Conservation (phyloP, 208 protist species). For the Leishmania aethiopica region DNA sequence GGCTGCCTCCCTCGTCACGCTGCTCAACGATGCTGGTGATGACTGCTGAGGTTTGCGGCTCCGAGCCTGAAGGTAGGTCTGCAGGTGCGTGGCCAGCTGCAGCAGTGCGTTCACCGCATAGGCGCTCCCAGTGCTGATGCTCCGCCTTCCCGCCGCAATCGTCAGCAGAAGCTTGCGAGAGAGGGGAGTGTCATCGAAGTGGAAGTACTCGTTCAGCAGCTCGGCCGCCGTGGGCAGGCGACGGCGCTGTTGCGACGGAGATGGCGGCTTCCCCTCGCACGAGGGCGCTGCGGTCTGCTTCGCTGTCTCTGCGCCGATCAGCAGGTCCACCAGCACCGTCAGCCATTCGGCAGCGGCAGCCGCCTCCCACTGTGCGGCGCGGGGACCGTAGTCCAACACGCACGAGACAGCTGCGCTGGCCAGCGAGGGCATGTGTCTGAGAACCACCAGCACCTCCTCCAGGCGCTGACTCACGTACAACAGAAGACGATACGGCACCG, state of each 20-base stretch:
- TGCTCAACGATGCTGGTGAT: neutral
- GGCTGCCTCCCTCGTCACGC: neutral
- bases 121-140: conserved; percentile 30
- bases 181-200: conserved; percentile 36
- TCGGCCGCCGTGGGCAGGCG: neutral
- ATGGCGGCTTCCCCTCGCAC: neutral
- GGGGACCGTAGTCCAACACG: conserved; percentile 50
- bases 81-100: conserved; percentile 31
- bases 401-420: conserved; percentile 58
- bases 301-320: conserved; percentile 18
- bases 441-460: conserved; percentile 44
- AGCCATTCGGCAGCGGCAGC: conserved; percentile 84
- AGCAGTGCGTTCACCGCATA: conserved; percentile 33
- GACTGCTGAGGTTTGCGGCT: neutral
- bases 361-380: conserved; percentile 64
- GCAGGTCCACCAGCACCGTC: conserved; percentile 30
- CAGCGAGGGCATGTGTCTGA: conserved; percentile 66
- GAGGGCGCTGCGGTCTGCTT: neutral
- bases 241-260: neutral
- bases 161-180: conserved; percentile 18
- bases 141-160: conserved; percentile 11
- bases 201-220: conserved; percentile 31
- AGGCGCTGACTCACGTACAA: conserved; percentile 39
- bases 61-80: conserved; percentile 18
- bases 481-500: conserved; percentile 60